Base-by-base conservation (phyloP, 1,284 basidiomycete species). In the Wallemia hederae region DNA sequence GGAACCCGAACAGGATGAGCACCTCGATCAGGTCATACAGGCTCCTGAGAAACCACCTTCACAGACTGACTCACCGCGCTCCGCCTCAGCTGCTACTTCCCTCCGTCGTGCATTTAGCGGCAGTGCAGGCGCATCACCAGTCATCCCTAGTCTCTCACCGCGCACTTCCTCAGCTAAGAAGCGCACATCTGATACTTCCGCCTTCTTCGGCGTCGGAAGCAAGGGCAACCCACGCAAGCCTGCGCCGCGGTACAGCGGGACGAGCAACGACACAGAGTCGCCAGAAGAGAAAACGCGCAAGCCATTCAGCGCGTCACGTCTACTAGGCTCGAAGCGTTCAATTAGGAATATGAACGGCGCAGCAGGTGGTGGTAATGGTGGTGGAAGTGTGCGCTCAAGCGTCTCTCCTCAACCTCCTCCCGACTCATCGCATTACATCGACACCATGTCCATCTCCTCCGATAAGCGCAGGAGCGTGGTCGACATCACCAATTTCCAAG, bases 301-400 rank as follows among this genome's bases (percentile, higher is more conserved):
- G 33, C n/a, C 62, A 24, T 63, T 61, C 7, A 61, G 60, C 19
- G 57, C 59, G 24, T 61, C 62, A 2, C 64, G 24, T 61, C 63
- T 17, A 65, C 64, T 64, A 59, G 55, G 19, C 49, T 62, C 58
- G 63, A 64, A 59, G 61, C 28, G 17, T 62, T 65, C 60, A 64
- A 11, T 49, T 7, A 7, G 39, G 9, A 49, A 49, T 49, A 49
- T 49, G 5, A 49, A 49, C n/a, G 39, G 39, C 39, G n/a, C n/a
- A n/a, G n/a, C n/a, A n/a, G n/a, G n/a, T n/a, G n/a, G n/a, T n/a
- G n/a, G n/a, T n/a, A n/a, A n/a, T n/a, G n/a, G 39, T 49, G 39
- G 39, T 49, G 9, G 14, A 5, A 5, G 14, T 22, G 22, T 19
- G 7, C 31, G 31, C 19, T 33, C 31, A 33, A 33, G 31, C 19